Evolutionary conservation across 208 protist species (phyloP).

Genomic region (Trypanosoma rangeli): DNA sequence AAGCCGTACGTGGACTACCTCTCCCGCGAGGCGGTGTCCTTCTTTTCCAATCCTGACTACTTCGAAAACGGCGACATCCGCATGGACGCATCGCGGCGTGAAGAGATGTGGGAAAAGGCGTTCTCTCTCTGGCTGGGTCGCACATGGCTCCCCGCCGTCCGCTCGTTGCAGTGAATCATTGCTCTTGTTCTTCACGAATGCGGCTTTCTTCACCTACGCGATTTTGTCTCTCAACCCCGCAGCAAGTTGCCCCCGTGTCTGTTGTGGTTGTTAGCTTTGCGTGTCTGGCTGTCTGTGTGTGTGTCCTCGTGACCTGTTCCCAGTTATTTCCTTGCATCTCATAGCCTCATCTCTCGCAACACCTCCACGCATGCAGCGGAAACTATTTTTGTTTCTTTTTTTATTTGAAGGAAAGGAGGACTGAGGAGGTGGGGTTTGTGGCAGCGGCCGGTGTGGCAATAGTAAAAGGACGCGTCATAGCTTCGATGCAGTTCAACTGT

Average conservation of each 20-base stretch:
- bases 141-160: conserved; percentile 11
- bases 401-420: neutral
- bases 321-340: too few relatives aligned
- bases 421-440: neutral
- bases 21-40: conserved; percentile 38
- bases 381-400: neutral
- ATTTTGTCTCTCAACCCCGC: too few relatives aligned
- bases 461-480: conserved; percentile 10
- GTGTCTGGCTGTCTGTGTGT: neutral
- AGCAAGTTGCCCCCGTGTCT: neutral
- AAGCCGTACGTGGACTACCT: conserved; percentile 65
- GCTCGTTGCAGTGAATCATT: conserved; percentile 9
- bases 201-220: too few relatives aligned
- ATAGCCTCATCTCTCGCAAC: neutral
- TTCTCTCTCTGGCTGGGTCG: conserved; percentile 19
- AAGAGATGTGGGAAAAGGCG: conserved; percentile 4
- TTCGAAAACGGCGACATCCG: conserved; percentile 15
- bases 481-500: conserved; percentile 27
- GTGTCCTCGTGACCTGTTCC: neutral
- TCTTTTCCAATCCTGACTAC: conserved; percentile 35
- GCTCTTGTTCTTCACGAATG: conserved; percentile 9
- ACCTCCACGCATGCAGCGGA: neutral
- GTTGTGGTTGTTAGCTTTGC: neutral
- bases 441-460: neutral
- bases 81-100: conserved; percentile 3